These are phyloP conservation scores for Alternaria sp. DNA, from an alignment of 2,329 filamentous ascomycete species.

Conservation along the genomic window DNA sequence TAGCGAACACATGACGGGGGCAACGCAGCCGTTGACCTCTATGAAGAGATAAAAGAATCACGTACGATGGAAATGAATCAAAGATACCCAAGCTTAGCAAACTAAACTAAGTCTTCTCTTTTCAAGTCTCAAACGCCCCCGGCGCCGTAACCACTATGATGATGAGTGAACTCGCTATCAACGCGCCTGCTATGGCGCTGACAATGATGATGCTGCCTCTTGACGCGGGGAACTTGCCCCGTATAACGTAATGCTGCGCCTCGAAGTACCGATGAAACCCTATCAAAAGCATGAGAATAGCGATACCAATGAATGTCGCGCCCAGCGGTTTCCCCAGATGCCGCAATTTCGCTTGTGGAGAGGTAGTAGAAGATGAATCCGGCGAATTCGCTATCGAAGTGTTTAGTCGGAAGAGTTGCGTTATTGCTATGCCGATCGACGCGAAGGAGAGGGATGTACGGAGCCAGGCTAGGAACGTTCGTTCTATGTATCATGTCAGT, in stretches of 20 bases:
- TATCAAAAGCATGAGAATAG: constrained; percentile 75
- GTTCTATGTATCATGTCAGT: constrained; percentile 59
- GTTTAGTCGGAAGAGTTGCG: constrained; percentile 84
- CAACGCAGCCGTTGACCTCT: neutral
- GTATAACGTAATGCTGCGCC: constrained; percentile 78
- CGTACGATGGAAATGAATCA: constrained; percentile 18
- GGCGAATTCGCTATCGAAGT: constrained; percentile 57
- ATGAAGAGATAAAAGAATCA: constrained; percentile 1
- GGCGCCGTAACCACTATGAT: constrained; percentile 65
- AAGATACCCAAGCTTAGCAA: constrained; percentile 30
- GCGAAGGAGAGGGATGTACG: constrained; percentile 82
- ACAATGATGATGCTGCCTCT: constrained; percentile 76
- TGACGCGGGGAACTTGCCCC: constrained; percentile 80
- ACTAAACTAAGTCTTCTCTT: neutral
- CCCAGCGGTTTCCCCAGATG: constrained; percentile 56
- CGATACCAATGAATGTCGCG: constrained; percentile 76
- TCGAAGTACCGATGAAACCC: constrained; percentile 82
- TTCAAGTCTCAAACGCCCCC: constrained; percentile 49
- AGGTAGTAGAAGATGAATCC: neutral
- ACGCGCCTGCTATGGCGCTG: constrained; percentile 64
- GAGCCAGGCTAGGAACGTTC: constrained; percentile 85
- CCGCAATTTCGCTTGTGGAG: constrained; percentile 28
- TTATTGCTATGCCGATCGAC: constrained; percentile 81
- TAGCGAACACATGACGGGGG: constrained; percentile 5
- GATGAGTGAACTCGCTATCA: constrained; percentile 66